phyloP scores from a whole-genome alignment of 345 rosid species.

The Toxicodendron radicans region DNA sequence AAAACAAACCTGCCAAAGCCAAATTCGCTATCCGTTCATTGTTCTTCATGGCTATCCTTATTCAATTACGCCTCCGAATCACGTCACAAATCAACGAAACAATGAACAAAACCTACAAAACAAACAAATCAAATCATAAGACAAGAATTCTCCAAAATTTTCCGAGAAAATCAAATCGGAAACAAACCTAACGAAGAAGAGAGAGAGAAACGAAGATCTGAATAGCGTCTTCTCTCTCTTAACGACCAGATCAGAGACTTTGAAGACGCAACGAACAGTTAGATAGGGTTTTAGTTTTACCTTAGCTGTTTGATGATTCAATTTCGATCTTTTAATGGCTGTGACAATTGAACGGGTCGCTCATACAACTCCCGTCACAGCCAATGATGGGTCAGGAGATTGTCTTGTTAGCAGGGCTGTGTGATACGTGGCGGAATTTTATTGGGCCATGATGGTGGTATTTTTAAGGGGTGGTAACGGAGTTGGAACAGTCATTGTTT shows the following conservation, averaged over 20 bases:
- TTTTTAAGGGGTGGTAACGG: neutral
- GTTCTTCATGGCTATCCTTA: constrained; percentile 61
- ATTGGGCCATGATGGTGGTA: neutral
- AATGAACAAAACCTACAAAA: neutral
- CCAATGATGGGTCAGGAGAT: neutral
- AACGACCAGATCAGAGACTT: constrained; percentile 32
- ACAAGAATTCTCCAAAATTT: neutral
- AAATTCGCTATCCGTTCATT: constrained; percentile 71
- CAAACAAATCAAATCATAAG: neutral
- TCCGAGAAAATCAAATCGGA: neutral
- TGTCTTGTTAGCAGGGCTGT: too few species aligned
- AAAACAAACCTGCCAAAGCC: constrained; percentile 71
- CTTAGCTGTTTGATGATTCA: neutral
- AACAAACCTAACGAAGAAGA: neutral
- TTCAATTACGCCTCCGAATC: neutral
- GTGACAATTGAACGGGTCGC: neutral
- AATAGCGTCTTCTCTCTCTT: constrained; percentile 23
- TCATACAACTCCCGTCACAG: neutral
- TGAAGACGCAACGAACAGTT: neutral
- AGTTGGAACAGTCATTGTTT: neutral
- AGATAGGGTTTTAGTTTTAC: neutral
- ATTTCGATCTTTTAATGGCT: neutral
- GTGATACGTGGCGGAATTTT: neutral
- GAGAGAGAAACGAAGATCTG: constrained; percentile 6
- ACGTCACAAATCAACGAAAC: neutral